These are phyloP conservation scores for Leishmania braziliensis DNA, from an alignment of 208 protist genomes.

Conservation along the genomic window DNA sequence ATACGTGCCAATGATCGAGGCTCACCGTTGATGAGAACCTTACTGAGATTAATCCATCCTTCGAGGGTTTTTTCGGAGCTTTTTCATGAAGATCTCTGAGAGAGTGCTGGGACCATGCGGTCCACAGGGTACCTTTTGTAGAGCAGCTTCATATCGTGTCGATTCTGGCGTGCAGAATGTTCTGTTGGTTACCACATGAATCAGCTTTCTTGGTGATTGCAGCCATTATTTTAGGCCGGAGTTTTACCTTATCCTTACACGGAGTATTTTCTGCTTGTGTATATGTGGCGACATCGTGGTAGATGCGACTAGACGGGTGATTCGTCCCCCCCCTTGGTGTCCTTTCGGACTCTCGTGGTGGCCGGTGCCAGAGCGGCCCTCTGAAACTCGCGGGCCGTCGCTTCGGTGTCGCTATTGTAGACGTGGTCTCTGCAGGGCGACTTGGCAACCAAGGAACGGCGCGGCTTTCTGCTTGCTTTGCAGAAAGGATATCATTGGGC, in stretches of 20 bases:
- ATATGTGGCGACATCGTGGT: background rate
- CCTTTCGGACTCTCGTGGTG: background rate
- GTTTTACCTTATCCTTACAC: background rate
- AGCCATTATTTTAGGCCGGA: background rate
- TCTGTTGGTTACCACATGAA: background rate
- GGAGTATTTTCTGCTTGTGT: background rate
- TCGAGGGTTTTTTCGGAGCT: background rate
- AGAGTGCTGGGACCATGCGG: background rate
- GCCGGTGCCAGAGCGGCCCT: background rate
- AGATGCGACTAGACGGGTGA: background rate
- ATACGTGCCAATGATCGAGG: background rate
- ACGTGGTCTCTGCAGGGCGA: background rate
- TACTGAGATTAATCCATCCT: background rate
- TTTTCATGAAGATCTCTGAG: background rate
- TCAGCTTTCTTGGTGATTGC: background rate
- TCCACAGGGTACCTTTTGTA: background rate
- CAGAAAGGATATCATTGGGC: background rate
- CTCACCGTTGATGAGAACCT: background rate
- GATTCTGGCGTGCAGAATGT: background rate
- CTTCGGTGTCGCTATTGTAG: background rate
- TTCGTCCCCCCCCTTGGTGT: background rate
- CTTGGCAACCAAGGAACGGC: background rate
- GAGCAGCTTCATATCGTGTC: background rate
- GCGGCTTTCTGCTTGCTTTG: background rate
- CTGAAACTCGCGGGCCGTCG: background rate